Evolutionary conservation across 2,329 filamentous ascomycete species (phyloP).

Genomic region (Exserohilum turcica): DNA sequence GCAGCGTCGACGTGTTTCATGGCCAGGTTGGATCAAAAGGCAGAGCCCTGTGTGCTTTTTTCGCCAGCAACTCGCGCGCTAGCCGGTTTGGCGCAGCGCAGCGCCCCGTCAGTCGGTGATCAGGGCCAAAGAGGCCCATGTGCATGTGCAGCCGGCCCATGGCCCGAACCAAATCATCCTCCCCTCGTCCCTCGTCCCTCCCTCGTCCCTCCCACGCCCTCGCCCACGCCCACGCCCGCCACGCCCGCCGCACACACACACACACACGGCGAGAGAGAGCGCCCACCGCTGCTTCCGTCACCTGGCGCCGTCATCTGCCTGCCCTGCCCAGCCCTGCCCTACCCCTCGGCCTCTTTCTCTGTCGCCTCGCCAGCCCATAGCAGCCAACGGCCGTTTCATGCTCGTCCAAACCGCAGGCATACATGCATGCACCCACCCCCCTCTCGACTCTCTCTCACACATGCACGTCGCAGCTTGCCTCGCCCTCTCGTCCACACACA

Average conservation of each 20-base stretch:
- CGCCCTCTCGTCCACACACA: not conserved
- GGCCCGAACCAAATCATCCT: too few species aligned
- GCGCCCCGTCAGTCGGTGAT: constrained; percentile 4
- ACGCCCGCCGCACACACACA: not conserved
- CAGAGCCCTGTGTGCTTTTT: constrained; percentile 3
- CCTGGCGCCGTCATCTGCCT: too few species aligned
- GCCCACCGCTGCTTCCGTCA: not conserved
- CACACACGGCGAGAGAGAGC: too few species aligned
- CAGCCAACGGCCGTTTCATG: not conserved
- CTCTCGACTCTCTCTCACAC: not conserved
- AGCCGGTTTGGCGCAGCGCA: constrained; percentile 4
- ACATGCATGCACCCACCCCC: too few species aligned
- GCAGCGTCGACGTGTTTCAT: constrained; percentile 5
- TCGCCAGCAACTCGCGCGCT: constrained; percentile 4
- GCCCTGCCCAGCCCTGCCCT: too few species aligned
- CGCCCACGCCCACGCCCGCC: not conserved
- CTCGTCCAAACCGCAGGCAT: not conserved
- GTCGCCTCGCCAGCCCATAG: not conserved
- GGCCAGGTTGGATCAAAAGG: not conserved
- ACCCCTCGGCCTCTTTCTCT: not conserved
- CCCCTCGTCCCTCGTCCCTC: too few species aligned
- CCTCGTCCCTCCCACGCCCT: not conserved
- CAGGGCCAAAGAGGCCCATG: not conserved
- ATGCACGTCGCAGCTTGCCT: not conserved
- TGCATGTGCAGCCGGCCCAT: too few species aligned